Evolutionary conservation across 805 yeast species (phyloP), one percentile per base, ranked within the genome.

Genomic region (Ogataea parapolymorpha): DNA sequence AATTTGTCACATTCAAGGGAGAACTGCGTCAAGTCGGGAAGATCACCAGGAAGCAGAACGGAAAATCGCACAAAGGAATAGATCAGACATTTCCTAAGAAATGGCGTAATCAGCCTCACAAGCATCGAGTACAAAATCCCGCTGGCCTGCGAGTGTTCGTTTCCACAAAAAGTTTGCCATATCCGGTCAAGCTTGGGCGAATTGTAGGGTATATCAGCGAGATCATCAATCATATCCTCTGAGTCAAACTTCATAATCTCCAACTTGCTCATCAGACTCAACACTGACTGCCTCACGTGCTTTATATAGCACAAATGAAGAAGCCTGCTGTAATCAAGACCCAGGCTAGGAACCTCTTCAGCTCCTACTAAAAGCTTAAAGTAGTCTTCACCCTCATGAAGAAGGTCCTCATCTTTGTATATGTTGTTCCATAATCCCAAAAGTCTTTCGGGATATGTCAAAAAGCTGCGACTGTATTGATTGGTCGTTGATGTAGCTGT

Each of bases 21-120:
- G 9, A 34, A 37, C 2, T 35, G 37, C 12, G 54, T 56, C 0
- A 46, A 38, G 5, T 55, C 56, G 16, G 51, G 49, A 11, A 58
- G 49, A 3, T 54, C 56, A 8, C 57, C 35, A 4, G 62, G 59
- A 11, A 68, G 49, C 13, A 59, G 57, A 7, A 72, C 67, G 1
- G 84, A 80, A 58, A 80, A 77, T 28, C 66, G 60, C 18, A 78
- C 75, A 54, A 62, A 70, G 0, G 79, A 67, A 50, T 74, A 78
- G 6, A 85, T 74, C 6, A 82, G 73, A 12, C 78, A 66, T 50
- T 77, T 74, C 48, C 95, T 68, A 39, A 85, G 65, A 49, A 81
- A 85, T 15, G 89, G 87, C 0, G 83, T 74, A 7, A 72, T 58
- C 1, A 80, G 60, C 51, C 76, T 79, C n/a, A 72, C 56, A 15